Base-by-base conservation (phyloP, 1,284 basidiomycete species). In the Ustilago bromivora region DNA sequence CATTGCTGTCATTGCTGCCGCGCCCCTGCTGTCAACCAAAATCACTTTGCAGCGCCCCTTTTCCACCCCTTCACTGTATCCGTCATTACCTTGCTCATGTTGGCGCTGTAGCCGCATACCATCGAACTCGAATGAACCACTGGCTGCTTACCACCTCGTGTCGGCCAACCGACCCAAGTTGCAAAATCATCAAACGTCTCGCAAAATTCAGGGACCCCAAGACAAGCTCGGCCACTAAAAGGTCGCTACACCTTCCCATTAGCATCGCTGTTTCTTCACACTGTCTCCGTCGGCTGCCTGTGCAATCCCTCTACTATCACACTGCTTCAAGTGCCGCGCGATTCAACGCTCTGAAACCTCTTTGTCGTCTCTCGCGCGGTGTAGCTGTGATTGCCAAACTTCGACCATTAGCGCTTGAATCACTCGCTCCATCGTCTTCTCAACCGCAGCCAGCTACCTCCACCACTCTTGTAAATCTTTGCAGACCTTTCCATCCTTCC, bases 381-480 rank as follows among this genome's bases (percentile, higher is more conserved):
- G n/a, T 19, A 11, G 8, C n/a, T 19, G n/a, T 19, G 40, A 41
- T 13, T 15, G 40, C 6, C 40, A 19, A 46, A 46, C 43, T 9
- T 46, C n/a, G 13, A 7, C n/a, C n/a, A 23, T 23, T 23, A 23
- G 23, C 23, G 2, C 23, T 23, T 23, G 23, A 23, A 23, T 23
- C 23, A 23, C 23, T 23, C 23, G 23, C 23, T 23, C 23, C 23
- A 23, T 23, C 23, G 23, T 19, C n/a, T 38, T 38, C 36, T 9
- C 52, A 54, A 32, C 52, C 32, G 55, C 55, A 56, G 19, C 23
- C 23, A 17, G 10, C 55, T 56, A 38, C 55, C 55, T 56, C 55
- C 38, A 15, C 38, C 55, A 1, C 19, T 56, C 15, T 31, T 36
- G 49, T 12, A 23, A 32, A 51, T 28, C n/a, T 19, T 46, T 19